Evolutionary conservation across 2,329 filamentous ascomycete species (phyloP), one percentile per base, ranked within the genome.

Genomic region (Penicillium sp.): DNA sequence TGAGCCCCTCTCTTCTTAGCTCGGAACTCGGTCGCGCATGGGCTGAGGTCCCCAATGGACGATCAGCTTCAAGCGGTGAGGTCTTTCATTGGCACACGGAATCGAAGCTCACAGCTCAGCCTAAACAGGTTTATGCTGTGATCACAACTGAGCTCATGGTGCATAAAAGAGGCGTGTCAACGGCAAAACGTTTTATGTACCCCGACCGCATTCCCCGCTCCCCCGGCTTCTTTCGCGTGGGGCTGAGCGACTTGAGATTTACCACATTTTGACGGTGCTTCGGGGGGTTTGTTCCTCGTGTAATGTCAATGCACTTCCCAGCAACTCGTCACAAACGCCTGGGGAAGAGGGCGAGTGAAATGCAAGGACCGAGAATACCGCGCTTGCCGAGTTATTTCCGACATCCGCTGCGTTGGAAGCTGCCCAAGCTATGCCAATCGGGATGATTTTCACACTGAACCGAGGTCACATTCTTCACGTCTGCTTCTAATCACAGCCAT

Each of bases 1-100:
- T 44, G n/a, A 39, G 22, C 51, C 45, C 49, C 49, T 43, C 39
- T 22, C n/a, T 11, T 36, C 43, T 43, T 36, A 54, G 43, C 50
- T 59, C 56, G 56, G 56, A 46, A 56, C 54, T 58, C 56, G 56
- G 56, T 47, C 47, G 49, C 42, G 34, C 18, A 16, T 44, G 24
- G 7, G 44, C 34, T 34, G 31, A 34, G 9, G 34, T 36, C 34
- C 31, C 24, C 21, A 22, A 34, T 16, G 27, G 2, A 24, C 18
- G 31, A 27, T 27, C 21, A 5, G 18, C 27, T 5, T 13, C 16
- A 21, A 13, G 11, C 10, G 8, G 8, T 34, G 31, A 14, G 31
- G 4, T 36, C n/a, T 27, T 22, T 21, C n/a, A 49, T 49, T 43
- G 27, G 27, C 5, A 9, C 2, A 22, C 13, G 14, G 13, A 2